A percentile compares a stretch with the other conserved stretches of the same genome.
These are phyloP conservation scores for Aspergillus incahuasiensis DNA, from an alignment of 495 filamentous ascomycete species.

Conservation along the genomic window DNA sequence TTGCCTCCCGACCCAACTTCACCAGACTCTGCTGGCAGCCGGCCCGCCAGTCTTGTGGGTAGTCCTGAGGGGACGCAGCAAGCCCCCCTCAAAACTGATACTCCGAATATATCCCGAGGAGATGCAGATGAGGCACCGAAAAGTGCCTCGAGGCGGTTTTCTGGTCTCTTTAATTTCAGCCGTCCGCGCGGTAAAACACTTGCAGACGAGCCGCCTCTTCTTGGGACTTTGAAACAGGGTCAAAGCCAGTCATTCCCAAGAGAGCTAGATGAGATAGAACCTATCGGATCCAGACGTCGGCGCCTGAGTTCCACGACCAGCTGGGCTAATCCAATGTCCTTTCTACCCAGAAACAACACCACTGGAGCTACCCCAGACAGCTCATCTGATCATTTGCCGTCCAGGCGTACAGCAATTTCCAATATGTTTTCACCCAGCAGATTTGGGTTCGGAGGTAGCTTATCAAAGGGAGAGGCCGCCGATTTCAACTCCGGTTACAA, in stretches of 20 bases:
- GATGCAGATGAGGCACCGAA: slow-evolving; percentile 42
- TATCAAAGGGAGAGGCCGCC: slow-evolving; percentile 40
- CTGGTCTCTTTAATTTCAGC: slow-evolving; percentile 62
- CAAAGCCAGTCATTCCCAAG: slow-evolving; percentile 83
- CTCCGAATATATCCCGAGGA: slow-evolving; percentile 30
- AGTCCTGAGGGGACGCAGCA: slow-evolving; percentile 65
- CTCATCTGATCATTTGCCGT: slow-evolving; percentile 42
- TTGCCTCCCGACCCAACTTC: slow-evolving; percentile 59
- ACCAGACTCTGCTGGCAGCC: slow-evolving; percentile 62
- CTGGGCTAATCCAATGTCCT: slow-evolving; percentile 53
- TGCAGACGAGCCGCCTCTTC: slow-evolving; percentile 61
- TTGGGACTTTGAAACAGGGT: slow-evolving; percentile 68
- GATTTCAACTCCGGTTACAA: slow-evolving; percentile 51
- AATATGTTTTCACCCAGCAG: slow-evolving; percentile 43
- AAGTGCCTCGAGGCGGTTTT: slow-evolving; percentile 50
- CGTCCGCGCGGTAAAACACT: slow-evolving; percentile 66
- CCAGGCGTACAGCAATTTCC: slow-evolving; percentile 40
- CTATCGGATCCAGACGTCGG: slow-evolving; percentile 59
- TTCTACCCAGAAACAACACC: slow-evolving; percentile 47
- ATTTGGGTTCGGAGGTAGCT: slow-evolving; percentile 38
- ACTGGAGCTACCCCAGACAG: slow-evolving; percentile 38
- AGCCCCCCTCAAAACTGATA: slow-evolving; percentile 36
- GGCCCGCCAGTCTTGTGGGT: slow-evolving; percentile 58
- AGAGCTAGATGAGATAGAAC: slow-evolving; percentile 61
- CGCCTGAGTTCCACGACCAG: slow-evolving; percentile 62